These are phyloP conservation scores for Gynandropsis gynandra DNA, from an alignment of 345 rosid genomes.

Conservation along the genomic window DNA sequence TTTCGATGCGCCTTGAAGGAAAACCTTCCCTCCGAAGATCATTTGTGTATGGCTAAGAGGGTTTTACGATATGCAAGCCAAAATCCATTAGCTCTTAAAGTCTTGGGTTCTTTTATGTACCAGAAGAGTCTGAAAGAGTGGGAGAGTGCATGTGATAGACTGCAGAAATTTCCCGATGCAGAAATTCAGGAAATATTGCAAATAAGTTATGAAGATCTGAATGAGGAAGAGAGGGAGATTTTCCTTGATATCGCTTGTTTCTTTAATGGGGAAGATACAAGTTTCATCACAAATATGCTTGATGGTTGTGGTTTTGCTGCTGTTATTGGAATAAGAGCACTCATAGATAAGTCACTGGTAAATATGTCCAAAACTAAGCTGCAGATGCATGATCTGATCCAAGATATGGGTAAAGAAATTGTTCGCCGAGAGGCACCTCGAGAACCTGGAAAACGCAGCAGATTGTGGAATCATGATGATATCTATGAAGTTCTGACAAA, in stretches of 20 bases:
- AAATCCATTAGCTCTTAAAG: slow-evolving; percentile 30
- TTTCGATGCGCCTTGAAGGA: slow-evolving; percentile 1
- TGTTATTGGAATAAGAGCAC: slow-evolving; percentile 17
- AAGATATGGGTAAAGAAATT: slow-evolving; percentile 27
- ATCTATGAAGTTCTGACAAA: slow-evolving; percentile 18
- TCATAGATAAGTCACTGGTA: slow-evolving; percentile 30
- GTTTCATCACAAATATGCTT: slow-evolving; percentile 16
- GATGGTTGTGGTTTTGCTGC: slow-evolving; percentile 15
- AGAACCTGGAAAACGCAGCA: slow-evolving; percentile 20
- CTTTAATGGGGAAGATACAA: slow-evolving; percentile 13
- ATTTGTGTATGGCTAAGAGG: not conserved
- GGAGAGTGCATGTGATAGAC: slow-evolving; percentile 17
- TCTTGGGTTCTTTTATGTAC: slow-evolving; percentile 19
- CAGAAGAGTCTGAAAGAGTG: not conserved
- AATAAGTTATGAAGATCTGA: slow-evolving; percentile 25
- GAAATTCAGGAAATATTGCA: slow-evolving; percentile 17
- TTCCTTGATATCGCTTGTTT: slow-evolving; percentile 40
- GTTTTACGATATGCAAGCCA: slow-evolving; percentile 24
- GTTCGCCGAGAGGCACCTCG: slow-evolving; percentile 11
- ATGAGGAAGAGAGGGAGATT: slow-evolving; percentile 15
- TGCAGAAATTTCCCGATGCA: slow-evolving; percentile 13
- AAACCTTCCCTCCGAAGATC: not conserved
- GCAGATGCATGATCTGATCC: slow-evolving; percentile 27
- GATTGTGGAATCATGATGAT: slow-evolving; percentile 28
- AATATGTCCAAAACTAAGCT: not conserved